phyloP scores from a whole-genome alignment of 1,284 basidiomycete genomes.

The Leccinum fuscescens region DNA sequence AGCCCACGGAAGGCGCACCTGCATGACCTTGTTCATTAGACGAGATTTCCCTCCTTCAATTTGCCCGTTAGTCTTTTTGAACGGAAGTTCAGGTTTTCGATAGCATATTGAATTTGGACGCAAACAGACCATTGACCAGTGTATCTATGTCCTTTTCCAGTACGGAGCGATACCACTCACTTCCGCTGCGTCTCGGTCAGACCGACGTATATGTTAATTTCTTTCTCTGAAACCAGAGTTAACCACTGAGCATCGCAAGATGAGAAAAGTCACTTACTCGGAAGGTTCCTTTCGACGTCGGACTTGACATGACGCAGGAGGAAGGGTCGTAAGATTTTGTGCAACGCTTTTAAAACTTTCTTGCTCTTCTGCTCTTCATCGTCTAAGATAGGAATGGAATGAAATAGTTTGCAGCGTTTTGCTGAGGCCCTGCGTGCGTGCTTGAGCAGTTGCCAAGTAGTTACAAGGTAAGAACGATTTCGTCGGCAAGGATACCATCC shows the following conservation, averaged over 20 bases:
- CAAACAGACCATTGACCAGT: conserved; percentile 70
- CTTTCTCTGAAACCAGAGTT: conserved; percentile 69
- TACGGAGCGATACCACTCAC: conserved; percentile 90
- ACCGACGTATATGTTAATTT: conserved; percentile 98
- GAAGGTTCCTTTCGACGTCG: conserved; percentile 96
- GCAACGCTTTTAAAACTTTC: conserved; percentile 95
- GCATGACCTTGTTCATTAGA: conserved; percentile 99
- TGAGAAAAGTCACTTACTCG: conserved; percentile 54
- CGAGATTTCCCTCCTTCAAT: conserved; percentile 95
- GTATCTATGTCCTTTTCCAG: conserved; percentile 99
- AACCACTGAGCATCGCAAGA: not conserved
- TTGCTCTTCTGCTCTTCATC: conserved; percentile 86
- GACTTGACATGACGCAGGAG: conserved; percentile 92
- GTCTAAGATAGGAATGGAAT: conserved; percentile 93
- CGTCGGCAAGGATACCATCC: no score
- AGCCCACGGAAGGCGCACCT: conserved; percentile 49
- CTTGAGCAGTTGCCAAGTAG: not conserved
- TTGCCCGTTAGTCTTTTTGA: conserved; percentile 79
- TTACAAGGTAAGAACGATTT: no score
- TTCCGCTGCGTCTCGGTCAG: conserved; percentile 96
- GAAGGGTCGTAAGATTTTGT: conserved; percentile 96
- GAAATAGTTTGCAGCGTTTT: conserved; percentile 98
- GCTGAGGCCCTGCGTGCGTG: conserved; percentile 75
- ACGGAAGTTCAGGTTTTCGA: not conserved
- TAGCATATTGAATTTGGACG: not conserved